Evolutionary conservation across 495 filamentous ascomycete genomes (phyloP), one percentile per base, ranked within the genome.

Genomic region (Lasiosphaeria ovina): DNA sequence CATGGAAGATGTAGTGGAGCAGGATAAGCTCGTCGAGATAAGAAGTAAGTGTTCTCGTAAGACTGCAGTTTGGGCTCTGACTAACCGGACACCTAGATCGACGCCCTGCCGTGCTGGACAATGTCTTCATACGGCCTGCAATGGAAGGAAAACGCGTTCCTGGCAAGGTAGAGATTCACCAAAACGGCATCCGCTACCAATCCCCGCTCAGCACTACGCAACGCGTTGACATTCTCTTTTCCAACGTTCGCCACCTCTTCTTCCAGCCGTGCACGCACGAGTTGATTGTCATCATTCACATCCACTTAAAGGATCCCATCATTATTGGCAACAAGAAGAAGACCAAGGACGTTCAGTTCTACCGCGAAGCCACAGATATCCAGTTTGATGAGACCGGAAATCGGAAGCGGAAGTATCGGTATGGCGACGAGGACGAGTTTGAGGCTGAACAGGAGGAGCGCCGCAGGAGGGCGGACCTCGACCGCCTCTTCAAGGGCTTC

Each of bases 351-450:
- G 88, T 99, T 0, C 95, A 99, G 71, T 99, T 99, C 79, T 97
- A 97, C 62, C 85, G 95, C 49, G 95, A 99, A 76, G 95, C 95
- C 10, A 98, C 94, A 2, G 94, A 99, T 64, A 97, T 98, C 76
- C 90, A 94, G 69, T 98, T 99, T 66, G 95, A 99, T 70, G 95
- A 99, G 77, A 99, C 95, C 38, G 95, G 95, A 60, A 98, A 97
- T 71, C 84, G 95, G 50, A 97, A 97, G 76, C 89, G 95, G 53
- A 96, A 96, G 77, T 94, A 97, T 70, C 87, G 93, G n/a, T 98
- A 95, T 72, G 95, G 94, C 45, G 95, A 99, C 63, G 95, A 99
- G 71, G 95, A 99, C 68, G 95, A 99, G 71, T 98, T 98, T 61
- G 95, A 98, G 72, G 90, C 92, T 33, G 95, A 99, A 69, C 95